Evolutionary conservation across 1,284 basidiomycete species (phyloP).

Genomic region (Ustilago esculenta): DNA sequence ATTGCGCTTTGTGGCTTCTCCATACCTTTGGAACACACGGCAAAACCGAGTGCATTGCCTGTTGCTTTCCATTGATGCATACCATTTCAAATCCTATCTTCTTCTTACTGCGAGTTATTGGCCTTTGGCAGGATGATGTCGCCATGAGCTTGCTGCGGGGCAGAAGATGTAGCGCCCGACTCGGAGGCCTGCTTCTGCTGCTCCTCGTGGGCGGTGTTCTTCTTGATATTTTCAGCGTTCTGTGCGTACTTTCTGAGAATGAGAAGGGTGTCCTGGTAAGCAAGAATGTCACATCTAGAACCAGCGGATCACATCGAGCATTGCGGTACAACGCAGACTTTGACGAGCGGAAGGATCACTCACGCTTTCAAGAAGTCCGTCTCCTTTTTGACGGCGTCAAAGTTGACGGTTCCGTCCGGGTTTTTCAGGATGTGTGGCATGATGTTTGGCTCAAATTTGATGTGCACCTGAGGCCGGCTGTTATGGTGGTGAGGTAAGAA

Average conservation of each 20-base stretch:
- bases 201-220: constrained; percentile 28
- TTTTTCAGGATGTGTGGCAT: constrained; percentile 44
- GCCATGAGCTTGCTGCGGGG: constrained; percentile 9
- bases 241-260: constrained; percentile 43
- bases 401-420: constrained; percentile 51
- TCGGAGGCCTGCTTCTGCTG: constrained; percentile 8
- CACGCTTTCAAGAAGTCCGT: constrained; percentile 40
- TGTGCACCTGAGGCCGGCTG: neutral
- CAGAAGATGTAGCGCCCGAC: constrained; percentile 1
- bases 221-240: constrained; percentile 42
- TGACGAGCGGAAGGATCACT: too few relatives aligned
- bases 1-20: too few relatives aligned
- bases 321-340: too few relatives aligned
- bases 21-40: too few relatives aligned
- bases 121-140: constrained; percentile 36
- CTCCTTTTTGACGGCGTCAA: constrained; percentile 46
- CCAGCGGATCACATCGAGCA: too few relatives aligned
- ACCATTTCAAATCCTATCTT: too few relatives aligned
- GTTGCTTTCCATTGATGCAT: too few relatives aligned
- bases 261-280: too few relatives aligned
- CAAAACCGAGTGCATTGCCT: too few relatives aligned
- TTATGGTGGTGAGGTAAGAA: constrained; percentile 3
- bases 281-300: too few relatives aligned
- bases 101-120: constrained; percentile 5
- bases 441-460: neutral